phyloP scores from a whole-genome alignment of 805 yeast genomes.

The Wickerhamomyces bovis region DNA sequence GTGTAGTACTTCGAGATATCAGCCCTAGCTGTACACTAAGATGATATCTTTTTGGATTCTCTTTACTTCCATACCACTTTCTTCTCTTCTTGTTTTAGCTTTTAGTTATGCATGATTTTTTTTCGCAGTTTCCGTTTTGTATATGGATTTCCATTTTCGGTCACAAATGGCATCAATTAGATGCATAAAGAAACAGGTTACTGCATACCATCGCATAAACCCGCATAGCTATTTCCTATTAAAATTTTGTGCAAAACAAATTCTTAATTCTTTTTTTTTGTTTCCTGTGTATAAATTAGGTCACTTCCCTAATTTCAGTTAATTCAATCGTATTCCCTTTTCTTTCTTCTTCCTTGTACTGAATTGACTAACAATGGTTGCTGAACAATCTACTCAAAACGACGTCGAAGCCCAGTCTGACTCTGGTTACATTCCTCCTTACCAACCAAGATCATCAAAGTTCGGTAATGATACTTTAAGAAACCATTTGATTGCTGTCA shows the following conservation, averaged over 20 bases:
- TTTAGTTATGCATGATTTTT: too few relatives aligned
- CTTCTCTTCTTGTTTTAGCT: too few relatives aligned
- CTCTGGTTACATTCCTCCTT: constrained; percentile 33
- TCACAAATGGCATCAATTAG: background rate
- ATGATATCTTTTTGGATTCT: too few relatives aligned
- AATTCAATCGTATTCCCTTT: background rate
- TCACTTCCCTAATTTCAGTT: background rate
- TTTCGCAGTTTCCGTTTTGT: background rate
- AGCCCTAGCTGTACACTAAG: too few relatives aligned
- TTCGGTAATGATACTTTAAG: constrained; percentile 39
- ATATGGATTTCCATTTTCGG: background rate
- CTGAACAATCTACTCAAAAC: constrained; percentile 5
- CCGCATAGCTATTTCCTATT: background rate
- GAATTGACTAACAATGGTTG: constrained; percentile 5
- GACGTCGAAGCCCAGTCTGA: constrained; percentile 37
- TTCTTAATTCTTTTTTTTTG: too few relatives aligned
- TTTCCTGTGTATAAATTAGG: background rate
- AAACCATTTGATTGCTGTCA: constrained; percentile 61
- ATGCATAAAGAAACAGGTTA: background rate
- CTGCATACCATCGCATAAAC: background rate
- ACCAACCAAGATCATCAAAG: constrained; percentile 26
- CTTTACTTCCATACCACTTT: too few relatives aligned
- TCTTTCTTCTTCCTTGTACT: background rate
- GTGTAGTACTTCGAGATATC: too few relatives aligned
- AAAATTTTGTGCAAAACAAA: too few relatives aligned